phyloP scores from a whole-genome alignment of 192 early-diverging fungal species.

The Coemansia sp. region DNA sequence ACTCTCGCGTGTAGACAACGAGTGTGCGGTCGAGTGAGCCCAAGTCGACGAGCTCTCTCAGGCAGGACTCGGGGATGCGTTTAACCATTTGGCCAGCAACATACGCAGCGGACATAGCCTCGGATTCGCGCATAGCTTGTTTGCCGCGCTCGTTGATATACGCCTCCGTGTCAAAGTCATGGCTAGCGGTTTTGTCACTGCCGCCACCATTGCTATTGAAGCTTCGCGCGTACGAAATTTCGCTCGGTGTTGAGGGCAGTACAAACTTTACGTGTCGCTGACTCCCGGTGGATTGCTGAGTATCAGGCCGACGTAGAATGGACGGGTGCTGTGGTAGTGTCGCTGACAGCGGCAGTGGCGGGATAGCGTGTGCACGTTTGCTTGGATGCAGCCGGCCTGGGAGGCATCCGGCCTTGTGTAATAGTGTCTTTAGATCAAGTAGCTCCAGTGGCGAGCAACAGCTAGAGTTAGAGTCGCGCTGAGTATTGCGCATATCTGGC shows the following conservation, averaged over 20 bases:
- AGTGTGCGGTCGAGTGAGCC: constrained; percentile 36
- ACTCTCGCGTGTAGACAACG: constrained; percentile 14
- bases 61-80: constrained; percentile 24
- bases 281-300: background rate
- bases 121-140: background rate
- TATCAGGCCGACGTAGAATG: constrained; percentile 19
- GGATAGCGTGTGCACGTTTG: constrained; percentile 12
- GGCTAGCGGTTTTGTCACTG: constrained; percentile 11
- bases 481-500: background rate
- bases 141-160: constrained; percentile 12
- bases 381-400: constrained; percentile 26
- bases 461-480: background rate
- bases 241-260: constrained; percentile 9
- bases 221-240: constrained; percentile 1
- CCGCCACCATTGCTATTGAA: background rate
- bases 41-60: constrained; percentile 31
- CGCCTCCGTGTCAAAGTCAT: constrained; percentile 6
- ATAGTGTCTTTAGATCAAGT: constrained; percentile 26
- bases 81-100: constrained; percentile 16
- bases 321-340: constrained; percentile 11
- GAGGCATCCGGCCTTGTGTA: constrained; percentile 23
- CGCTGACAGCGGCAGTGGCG: background rate
- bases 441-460: constrained; percentile 29
- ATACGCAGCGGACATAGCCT: background rate
- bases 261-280: constrained; percentile 36